Evolutionary conservation across 2,329 filamentous ascomycete genomes (phyloP), one percentile per base, ranked within the genome.

Genomic region (Beauveria rudraprayagi): DNA sequence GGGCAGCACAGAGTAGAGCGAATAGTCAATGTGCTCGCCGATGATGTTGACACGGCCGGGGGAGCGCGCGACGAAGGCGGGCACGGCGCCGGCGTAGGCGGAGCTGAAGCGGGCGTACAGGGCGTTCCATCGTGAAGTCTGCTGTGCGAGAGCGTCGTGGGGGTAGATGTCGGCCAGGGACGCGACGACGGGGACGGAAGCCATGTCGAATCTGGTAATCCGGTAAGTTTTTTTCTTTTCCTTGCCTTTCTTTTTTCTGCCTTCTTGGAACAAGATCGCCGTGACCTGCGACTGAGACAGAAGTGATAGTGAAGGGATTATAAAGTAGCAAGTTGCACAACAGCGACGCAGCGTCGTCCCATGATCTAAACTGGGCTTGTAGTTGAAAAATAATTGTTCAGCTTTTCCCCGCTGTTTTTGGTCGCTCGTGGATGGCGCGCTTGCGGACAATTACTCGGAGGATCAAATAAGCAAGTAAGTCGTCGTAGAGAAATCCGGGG

Each of bases 11-110:
- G 94, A 88, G 79, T 97, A 99, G 22, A 99, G 84, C 16, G 91
- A 96, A 78, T 99, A 99, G 78, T 99, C 94, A 70, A 99, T 96
- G 78, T 99, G 94, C 81, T 99, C 94, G 74, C 94, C 94, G 72
- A 99, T 97, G 70, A 99, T 94, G 78, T 97, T 97, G 66, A 99
- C 94, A 66, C 94, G 85, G 63, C 94, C 94, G 1, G 94, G 94
- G 60, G 92, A 96, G 65, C 94, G 87, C 10, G 93, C 85, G 22
- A 97, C 85, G 69, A 96, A 97, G 62, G 89, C 83, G 44, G 92
- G 86, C 17, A 81, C 56, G 84, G 14, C 53, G 24, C 3, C 81
- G 67, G 85, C 87, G 75, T 93, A 96, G 47, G 77, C 78, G 62
- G 82, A 75, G 66, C 86, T 78, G 76, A 97, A 97, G 66, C 82